Evolutionary conservation across 2,329 filamentous ascomycete genomes (phyloP).

Genomic region (Epichloe coenophiala): DNA sequence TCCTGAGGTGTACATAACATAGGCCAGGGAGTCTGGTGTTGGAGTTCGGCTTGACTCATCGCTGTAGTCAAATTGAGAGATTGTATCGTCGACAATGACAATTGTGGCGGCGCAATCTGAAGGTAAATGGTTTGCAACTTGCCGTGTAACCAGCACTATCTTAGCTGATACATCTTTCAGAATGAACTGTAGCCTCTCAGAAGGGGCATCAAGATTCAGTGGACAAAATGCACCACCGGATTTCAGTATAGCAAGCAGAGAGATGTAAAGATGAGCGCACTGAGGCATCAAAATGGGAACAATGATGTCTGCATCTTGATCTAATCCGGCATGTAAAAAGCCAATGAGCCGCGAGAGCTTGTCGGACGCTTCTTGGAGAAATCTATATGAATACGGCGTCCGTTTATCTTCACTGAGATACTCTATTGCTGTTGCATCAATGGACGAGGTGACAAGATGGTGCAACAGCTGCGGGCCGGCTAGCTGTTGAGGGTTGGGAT

Average conservation of each 20-base stretch:
- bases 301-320: slow-evolving; percentile 28
- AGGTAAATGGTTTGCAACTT: slow-evolving; percentile 29
- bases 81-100: slow-evolving; percentile 19
- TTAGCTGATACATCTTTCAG: slow-evolving; percentile 59
- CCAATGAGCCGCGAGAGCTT: slow-evolving; percentile 38
- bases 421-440: slow-evolving; percentile 18
- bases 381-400: slow-evolving; percentile 42
- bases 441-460: slow-evolving; percentile 41
- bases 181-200: slow-evolving; percentile 68
- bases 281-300: slow-evolving; percentile 71
- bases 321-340: slow-evolving; percentile 2
- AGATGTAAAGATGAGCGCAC: slow-evolving; percentile 62
- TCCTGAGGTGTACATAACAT: slow-evolving; percentile 88
- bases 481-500: slow-evolving; percentile 26
- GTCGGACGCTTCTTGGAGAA: slow-evolving; percentile 46
- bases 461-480: slow-evolving; percentile 34
- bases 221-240: slow-evolving; percentile 79
- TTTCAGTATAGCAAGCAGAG: slow-evolving; percentile 65
- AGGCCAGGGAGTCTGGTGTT: slow-evolving; percentile 46
- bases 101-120: slow-evolving; percentile 17
- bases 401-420: slow-evolving; percentile 13
- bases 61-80: neutral
- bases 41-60: slow-evolving; percentile 8
- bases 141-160: slow-evolving; percentile 50
- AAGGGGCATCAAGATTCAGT: slow-evolving; percentile 62